Base-by-base conservation (phyloP, 129 eudicot genomes). In the Tagetes patula region DNA sequence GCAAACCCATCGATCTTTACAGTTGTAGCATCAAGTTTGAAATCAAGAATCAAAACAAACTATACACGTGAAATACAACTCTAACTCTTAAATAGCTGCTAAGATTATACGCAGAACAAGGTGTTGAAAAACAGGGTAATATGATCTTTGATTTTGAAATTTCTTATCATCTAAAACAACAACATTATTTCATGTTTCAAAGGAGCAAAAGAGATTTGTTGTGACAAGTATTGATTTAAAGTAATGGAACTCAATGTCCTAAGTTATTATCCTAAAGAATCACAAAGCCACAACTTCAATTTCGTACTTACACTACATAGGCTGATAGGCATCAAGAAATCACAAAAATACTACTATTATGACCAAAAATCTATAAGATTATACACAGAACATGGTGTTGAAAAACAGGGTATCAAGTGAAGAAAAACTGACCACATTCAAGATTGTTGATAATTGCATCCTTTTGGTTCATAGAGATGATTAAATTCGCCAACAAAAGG, bases 381-480 rank as follows among this genome's bases (percentile, higher is more conserved):
- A 8, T 43, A 43, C 27, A 14, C 30, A 5, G 60, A 53, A 14
- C 60, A 53, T 5, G 10, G 9, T 53, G 60, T 33, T 6, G 36
- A 2, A 30, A 54, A 6, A 27, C 27, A 54, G 6, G 2, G 8
- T 20, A 54, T 20, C 9, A 2, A 56, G 62, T 5, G 31, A 48
- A 32, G 58, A 52, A 58, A 14, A 77, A 81, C 83, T 68, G 7
- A 86, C 97, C 96, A 53, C 79, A 77, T 63, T 79, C 83, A 39
- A 46, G 82, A 78, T 83, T 84, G 77, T 70, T 71, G 58, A 76
- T 12, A 48, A 72, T 36, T 39, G 87, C 78, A 65, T 86, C 87
- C 12, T 80, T 84, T 30, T 79, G 77, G 80, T 85, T 88, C 72
- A 87, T 72, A 67, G 88, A 84, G 59, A 84, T n/a, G 42, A 86